phyloP scores from a whole-genome alignment of 305 asterid species.

The Fraxinus greggii region DNA sequence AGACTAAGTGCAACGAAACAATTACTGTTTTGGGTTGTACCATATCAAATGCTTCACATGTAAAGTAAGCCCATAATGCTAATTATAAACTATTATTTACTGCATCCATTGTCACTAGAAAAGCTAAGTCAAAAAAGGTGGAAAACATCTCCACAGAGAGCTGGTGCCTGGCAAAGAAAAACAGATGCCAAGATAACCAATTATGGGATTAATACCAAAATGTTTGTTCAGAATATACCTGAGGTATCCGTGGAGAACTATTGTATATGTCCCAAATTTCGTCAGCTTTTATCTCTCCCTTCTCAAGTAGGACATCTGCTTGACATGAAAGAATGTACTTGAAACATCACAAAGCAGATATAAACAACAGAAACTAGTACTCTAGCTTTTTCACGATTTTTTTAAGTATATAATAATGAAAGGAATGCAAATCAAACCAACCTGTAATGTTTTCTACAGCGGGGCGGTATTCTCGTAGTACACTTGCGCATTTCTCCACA shows the following conservation, averaged over 20 bases:
- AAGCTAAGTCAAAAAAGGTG: not conserved
- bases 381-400: not conserved
- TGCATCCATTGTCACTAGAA: constrained; percentile 1
- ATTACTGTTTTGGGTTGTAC: not conserved
- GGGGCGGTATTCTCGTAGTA: constrained; percentile 58
- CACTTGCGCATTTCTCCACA: constrained; percentile 73
- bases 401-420: not conserved
- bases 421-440: constrained; percentile 28
- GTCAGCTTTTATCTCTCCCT: constrained; percentile 85
- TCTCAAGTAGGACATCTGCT: constrained; percentile 81
- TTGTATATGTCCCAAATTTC: constrained; percentile 79
- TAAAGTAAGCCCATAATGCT: not conserved
- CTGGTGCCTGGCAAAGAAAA: constrained; percentile 7
- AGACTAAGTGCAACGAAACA: not conserved
- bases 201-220: not conserved
- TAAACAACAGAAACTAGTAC: constrained; percentile 17
- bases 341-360: constrained; percentile 21
- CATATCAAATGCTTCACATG: not conserved
- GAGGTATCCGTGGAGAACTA: constrained; percentile 62
- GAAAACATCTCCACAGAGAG: not conserved
- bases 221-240: constrained; percentile 45
- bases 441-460: constrained; percentile 94
- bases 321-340: constrained; percentile 29
- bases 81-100: not conserved
- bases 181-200: not conserved